Conservation (phyloP, 345 rosid genomes). For the Litchi chinensis region DNA sequence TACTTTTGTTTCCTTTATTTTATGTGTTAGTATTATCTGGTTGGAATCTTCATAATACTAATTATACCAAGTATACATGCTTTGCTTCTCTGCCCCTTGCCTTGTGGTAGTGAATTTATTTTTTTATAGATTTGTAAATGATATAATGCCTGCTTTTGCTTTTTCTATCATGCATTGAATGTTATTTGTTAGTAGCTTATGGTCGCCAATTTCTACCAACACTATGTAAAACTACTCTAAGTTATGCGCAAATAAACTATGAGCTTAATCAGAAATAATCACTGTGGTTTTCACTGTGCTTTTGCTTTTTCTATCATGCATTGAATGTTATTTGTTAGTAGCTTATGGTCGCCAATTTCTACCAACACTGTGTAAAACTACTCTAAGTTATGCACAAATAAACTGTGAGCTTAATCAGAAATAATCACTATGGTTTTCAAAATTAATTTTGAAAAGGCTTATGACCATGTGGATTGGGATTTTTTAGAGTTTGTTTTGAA, state of each 20-base stretch:
- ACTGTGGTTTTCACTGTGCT: no score
- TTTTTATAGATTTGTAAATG: not conserved
- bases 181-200: not conserved
- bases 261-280: not conserved
- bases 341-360: not conserved
- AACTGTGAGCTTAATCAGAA: not conserved
- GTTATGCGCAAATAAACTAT: not conserved
- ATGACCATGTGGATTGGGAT: no score
- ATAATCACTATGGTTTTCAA: no score
- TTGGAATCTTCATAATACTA: not conserved
- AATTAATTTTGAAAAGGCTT: no score
- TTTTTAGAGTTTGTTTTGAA: no score
- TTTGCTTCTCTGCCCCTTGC: not conserved
- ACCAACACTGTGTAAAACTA: not conserved
- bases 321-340: not conserved
- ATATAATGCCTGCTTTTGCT: not conserved
- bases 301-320: not conserved
- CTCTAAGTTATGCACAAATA: not conserved
- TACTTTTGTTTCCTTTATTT: conserved; percentile 9
- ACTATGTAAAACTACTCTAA: not conserved
- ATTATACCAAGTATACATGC: not conserved
- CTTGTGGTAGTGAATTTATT: not conserved
- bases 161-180: not conserved
- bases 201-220: not conserved
- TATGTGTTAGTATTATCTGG: conserved; percentile 12